Base-by-base conservation (phyloP, 2,329 filamentous ascomycete genomes). In the Aspergillus ruber region DNA sequence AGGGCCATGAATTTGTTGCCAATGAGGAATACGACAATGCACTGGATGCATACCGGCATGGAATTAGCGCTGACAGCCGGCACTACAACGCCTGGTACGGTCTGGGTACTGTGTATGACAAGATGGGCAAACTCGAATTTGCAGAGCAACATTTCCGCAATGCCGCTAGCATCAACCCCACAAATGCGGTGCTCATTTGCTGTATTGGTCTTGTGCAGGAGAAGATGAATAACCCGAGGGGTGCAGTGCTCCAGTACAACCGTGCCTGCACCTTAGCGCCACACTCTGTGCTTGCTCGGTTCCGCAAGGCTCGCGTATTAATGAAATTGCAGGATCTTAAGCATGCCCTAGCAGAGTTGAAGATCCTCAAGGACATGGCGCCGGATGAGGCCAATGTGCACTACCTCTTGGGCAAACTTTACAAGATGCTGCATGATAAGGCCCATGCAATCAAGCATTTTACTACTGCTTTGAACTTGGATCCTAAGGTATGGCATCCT, bases 61-160 rank as follows among this genome's bases (percentile, higher is more conserved):
- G 89, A 1, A 87, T 98, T 56, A 81, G 84, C 40, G 89, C 88
- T 0, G 90, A 98, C 61, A 83, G 81, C 47, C 83, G 91, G 17
- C 91, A 96, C 65, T 98, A 97, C 74, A 95, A 96, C 63, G 93
- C 91, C n/a, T 97, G 94, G 81, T 98, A 97, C 65, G 93, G 93
- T 17, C 68, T 85, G n/a, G 82, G 80, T 6, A 78, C 73, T 32
- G 90, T 95, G 1, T 93, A 91, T 60, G 88, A 95, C 67, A 91
- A 90, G 62, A 81, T 94, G 59, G 90, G 90, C 61, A 90, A 89
- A 65, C 90, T 88, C 58, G 88, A 95, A 52, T 88, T 93, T 65
- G 91, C 93, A 2, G 88, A 94, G 61, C 84, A 85, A 49, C 91
- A 98, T 71, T 98, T 94, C 74, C 82, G 88, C 50, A 86, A 88